A percentile compares a stretch with the other conserved stretches of the same genome.
These are phyloP conservation scores for Cadophora malorum DNA, from an alignment of 2,329 filamentous ascomycete genomes.

Conservation along the genomic window DNA sequence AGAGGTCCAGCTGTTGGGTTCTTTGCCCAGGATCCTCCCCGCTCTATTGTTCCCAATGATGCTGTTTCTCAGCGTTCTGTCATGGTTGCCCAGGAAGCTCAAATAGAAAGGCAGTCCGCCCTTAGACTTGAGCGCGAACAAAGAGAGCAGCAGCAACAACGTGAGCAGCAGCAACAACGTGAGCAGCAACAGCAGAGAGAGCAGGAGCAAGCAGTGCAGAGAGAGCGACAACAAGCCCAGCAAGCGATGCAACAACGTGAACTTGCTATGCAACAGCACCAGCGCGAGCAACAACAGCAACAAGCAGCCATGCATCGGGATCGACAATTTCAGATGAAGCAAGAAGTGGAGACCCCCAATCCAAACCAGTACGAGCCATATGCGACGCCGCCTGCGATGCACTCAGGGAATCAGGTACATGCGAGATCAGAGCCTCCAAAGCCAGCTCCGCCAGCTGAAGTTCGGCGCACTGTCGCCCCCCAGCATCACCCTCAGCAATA, in stretches of 20 bases:
- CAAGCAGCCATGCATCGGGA: constrained; percentile 31
- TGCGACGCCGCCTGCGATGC: constrained; percentile 33
- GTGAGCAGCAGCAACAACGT: constrained; percentile 28
- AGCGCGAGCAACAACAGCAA: constrained; percentile 25
- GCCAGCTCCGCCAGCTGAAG: constrained; percentile 30
- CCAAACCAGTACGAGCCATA: constrained; percentile 47
- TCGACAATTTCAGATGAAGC: constrained; percentile 41
- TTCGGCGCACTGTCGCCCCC: constrained; percentile 36
- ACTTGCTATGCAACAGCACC: constrained; percentile 25
- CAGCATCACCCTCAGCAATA: constrained; percentile 42
- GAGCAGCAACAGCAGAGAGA: constrained; percentile 30
- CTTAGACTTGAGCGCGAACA: constrained; percentile 39
- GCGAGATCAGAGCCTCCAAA: constrained; percentile 38
- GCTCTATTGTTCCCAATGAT: constrained; percentile 38
- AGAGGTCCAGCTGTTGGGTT: constrained; percentile 43
- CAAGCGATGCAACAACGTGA: constrained; percentile 24
- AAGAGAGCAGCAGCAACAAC: constrained; percentile 34
- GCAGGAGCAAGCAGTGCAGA: constrained; percentile 23
- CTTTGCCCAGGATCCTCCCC: constrained; percentile 39
- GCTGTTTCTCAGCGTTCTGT: constrained; percentile 38
- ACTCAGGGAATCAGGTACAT: constrained; percentile 33
- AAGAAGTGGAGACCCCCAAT: constrained; percentile 44
- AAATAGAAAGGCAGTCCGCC: constrained; percentile 41
- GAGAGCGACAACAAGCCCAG: constrained; percentile 28
- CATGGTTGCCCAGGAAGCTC: constrained; percentile 42